Evolutionary conservation across 202 grass and related monocot genomes (phyloP).

Genomic region (Thinopyrum obtusiflorum): DNA sequence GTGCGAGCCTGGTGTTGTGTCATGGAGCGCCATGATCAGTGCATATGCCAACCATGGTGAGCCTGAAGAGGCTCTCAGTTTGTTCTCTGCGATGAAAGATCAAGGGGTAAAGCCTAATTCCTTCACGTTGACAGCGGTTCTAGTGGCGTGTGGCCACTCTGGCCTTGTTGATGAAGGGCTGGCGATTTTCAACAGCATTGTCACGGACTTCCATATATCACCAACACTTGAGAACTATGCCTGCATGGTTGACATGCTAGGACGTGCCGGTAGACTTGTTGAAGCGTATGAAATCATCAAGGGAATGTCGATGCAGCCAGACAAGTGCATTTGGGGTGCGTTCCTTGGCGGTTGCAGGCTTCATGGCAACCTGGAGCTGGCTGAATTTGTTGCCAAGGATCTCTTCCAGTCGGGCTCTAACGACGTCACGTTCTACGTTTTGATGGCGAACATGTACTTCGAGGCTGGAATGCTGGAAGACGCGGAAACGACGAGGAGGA

Average conservation of each 20-base stretch:
- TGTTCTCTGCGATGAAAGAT: slow-evolving; percentile 60
- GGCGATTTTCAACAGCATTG: slow-evolving; percentile 66
- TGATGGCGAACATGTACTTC: slow-evolving; percentile 77
- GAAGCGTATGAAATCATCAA: slow-evolving; percentile 74
- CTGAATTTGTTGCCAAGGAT: slow-evolving; percentile 56
- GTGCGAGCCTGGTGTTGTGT: slow-evolving; percentile 33
- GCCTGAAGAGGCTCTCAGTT: slow-evolving; percentile 51
- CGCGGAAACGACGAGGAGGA: slow-evolving; percentile 56
- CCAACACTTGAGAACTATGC: slow-evolving; percentile 64
- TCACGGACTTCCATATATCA: slow-evolving; percentile 31
- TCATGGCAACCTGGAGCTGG: slow-evolving; percentile 66
- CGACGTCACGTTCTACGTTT: slow-evolving; percentile 53
- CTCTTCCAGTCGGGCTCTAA: slow-evolving; percentile 49
- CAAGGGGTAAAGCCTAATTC: slow-evolving; percentile 62
- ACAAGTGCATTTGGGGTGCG: slow-evolving; percentile 68
- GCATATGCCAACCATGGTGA: slow-evolving; percentile 64
- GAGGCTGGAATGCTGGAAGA: slow-evolving; percentile 63
- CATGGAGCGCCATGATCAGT: slow-evolving; percentile 77
- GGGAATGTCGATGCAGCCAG: slow-evolving; percentile 56
- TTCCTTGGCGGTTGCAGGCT: slow-evolving; percentile 73
- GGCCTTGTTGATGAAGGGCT: slow-evolving; percentile 69
- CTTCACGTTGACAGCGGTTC: slow-evolving; percentile 66
- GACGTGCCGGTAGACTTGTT: slow-evolving; percentile 47
- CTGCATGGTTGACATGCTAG: slow-evolving; percentile 71
- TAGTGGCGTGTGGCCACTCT: slow-evolving; percentile 60